Base-by-base conservation (phyloP, 345 rosid species). In the Citrus cavaleriei region DNA sequence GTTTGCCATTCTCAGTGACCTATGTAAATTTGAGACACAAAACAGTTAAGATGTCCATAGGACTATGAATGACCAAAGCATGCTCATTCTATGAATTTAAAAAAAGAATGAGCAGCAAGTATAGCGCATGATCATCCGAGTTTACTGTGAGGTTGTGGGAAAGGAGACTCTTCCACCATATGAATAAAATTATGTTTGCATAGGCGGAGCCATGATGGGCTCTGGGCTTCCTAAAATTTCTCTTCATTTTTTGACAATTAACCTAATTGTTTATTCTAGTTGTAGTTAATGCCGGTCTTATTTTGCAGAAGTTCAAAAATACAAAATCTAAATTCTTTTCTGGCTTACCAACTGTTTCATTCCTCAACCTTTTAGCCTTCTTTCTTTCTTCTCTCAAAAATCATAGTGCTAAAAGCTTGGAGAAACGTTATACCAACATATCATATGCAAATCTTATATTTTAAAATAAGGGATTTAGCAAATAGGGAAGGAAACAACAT, bases 1-100 rank as follows among this genome's bases (percentile, higher is more conserved):
- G 95, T 80, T 87, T 93, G 68, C 94, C 97, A 71, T 93, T 81
- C 84, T 93, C 96, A 0, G 97, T 93, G 69, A 93, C 94, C 97
- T 93, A 64, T 57, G 35, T 22, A 65, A 80, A 18, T 71, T 79
- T 51, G 27, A 6, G 68, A 84, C n/a, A 63, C 18, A 54, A 21
- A 62, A 73, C 12, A 34, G 57, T 72, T 79, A 75, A 9, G 9
- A 37, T 22, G 60, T 63, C 25, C 4, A 30, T 10, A 34, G 42
- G 54, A 76, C 72, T 70, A 57, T 27, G 57, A 55, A 58, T 65
- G 38, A 57, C 55, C 59, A 60, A 49, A 5, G 27, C 37, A 38
- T 46, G 55, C 2, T n/a, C 57, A 54, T 59, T 24, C 3, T n/a
- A 24, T 0, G 9, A 67, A n/a, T 24, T 38, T 13, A 27, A 42